Evolutionary conservation across 1,284 basidiomycete species (phyloP).

Genomic region (Ustilago crameri): DNA sequence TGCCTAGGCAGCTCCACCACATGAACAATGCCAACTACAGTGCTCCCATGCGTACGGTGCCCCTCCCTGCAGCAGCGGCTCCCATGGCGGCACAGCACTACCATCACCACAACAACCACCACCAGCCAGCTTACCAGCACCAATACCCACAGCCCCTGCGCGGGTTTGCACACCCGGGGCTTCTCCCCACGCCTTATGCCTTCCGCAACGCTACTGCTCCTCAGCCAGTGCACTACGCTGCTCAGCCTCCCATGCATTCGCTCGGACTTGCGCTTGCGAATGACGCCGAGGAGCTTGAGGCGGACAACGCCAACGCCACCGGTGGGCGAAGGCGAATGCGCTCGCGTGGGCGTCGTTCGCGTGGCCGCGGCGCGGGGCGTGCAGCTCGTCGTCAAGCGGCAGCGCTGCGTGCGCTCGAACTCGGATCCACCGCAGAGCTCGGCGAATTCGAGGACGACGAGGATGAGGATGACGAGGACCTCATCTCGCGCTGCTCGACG

Average conservation of each 20-base stretch:
- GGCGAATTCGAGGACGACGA: slow-evolving; percentile 21
- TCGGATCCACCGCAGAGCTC: slow-evolving; percentile 24
- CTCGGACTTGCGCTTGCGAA: not conserved
- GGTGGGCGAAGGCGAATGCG: slow-evolving; percentile 30
- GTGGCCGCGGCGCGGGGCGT: slow-evolving; percentile 56
- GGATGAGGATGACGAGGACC: slow-evolving; percentile 13
- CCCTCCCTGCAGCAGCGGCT: slow-evolving; percentile 31
- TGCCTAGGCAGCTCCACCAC: slow-evolving; percentile 8
- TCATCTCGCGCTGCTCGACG: slow-evolving; percentile 28
- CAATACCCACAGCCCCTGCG: too few species aligned
- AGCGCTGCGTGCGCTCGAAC: slow-evolving; percentile 34
- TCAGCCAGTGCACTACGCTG: not conserved
- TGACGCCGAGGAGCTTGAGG: slow-evolving; percentile 5
- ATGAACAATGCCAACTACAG: slow-evolving; percentile 28
- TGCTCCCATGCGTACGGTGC: slow-evolving; percentile 37
- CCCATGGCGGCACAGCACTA: slow-evolving; percentile 3
- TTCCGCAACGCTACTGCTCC: too few species aligned
- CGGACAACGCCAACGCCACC: slow-evolving; percentile 3
- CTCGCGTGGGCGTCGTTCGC: slow-evolving; percentile 49
- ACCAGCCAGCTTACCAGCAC: not conserved
- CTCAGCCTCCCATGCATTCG: not conserved
- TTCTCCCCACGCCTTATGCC: too few species aligned
- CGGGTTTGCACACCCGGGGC: too few species aligned
- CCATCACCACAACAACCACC: slow-evolving; percentile 16
- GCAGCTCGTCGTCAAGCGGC: slow-evolving; percentile 55